Evolutionary conservation across 1,139 yeast species (phyloP), one percentile per base, ranked within the genome.

Genomic region (Suhomyces choctaworum): DNA sequence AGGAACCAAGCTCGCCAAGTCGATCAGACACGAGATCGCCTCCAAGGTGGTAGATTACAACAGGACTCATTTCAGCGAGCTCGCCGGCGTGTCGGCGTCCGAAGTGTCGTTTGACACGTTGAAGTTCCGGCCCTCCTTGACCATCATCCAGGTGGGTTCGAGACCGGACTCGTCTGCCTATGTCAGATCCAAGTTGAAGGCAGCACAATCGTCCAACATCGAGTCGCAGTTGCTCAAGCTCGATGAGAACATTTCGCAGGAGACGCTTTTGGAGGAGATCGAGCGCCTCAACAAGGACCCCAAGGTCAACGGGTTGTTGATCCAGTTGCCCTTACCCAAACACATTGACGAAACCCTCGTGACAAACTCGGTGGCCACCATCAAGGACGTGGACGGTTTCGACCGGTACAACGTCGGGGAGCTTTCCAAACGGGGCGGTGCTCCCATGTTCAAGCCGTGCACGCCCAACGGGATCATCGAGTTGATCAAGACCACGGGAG

Each of bases 371-470:
- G 92, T 84, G 10, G 63, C 70, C 11, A 77, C 78, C 29, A 79
- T 73, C 34, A 84, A 84, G 54, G 94, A 84, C 52, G 90, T 84
- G 22, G 94, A 84, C 60, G 94, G 94, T 2, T 82, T 84, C 51
- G 84, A 81, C 35, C 79, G 85, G 44, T 74, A 71, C 57, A 84
- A 84, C 54, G 81, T 82, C 39, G 94, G 92, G 37, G 92, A 84
- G 48, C 69, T 84, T 42, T 71, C 85, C 41, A 83, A 83, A 56
- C 77, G 78, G 54, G 84, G 82, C 36, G 90, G 90, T n/a, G 56
- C 61, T 15, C 88, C 92, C 16, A 60, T 68, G 45, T 82, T 82
- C 58, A 71, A 79, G 46, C 94, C 94, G 27, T 84, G 94, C 56
- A 84, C 94, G 9, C 94, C 94, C 34, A 77, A 78, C 54, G 94